These are phyloP conservation scores for Albizia julibrissin DNA, from an alignment of 306 rosid species.

Conservation along the genomic window DNA sequence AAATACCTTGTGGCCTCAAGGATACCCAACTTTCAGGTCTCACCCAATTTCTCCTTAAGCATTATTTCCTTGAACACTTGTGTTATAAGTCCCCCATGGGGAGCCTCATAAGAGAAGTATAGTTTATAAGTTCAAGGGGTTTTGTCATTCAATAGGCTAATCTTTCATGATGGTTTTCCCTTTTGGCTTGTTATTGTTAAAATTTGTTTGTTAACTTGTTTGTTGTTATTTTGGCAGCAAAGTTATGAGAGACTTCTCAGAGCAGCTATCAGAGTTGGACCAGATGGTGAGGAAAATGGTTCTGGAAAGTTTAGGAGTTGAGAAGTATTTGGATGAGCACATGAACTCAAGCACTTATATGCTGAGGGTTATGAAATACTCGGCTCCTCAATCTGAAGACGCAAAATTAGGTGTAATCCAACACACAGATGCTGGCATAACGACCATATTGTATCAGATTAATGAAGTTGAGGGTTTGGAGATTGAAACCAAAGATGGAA, in stretches of 20 bases:
- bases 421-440: conserved; percentile 73
- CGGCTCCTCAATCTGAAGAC: conserved; percentile 58
- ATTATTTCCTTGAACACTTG: neutral
- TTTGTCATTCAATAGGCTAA: too few relatives aligned
- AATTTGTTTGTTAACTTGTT: neutral
- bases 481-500: conserved; percentile 65
- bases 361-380: conserved; percentile 70
- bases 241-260: conserved; percentile 52
- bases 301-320: conserved; percentile 68
- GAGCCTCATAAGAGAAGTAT: too few relatives aligned
- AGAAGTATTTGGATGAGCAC: conserved; percentile 75
- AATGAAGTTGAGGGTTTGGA: conserved; percentile 70
- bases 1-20: conserved; percentile 17
- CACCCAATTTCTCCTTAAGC: conserved; percentile 1
- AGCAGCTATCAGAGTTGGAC: conserved; percentile 59
- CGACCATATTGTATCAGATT: conserved; percentile 63
- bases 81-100: too few relatives aligned
- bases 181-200: too few relatives aligned
- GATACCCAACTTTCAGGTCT: conserved; percentile 55
- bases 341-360: conserved; percentile 66
- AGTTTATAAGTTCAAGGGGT: too few relatives aligned
- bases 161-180: too few relatives aligned
- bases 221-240: conserved; percentile 44
- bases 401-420: conserved; percentile 53
- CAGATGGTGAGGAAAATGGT: conserved; percentile 66